Base-by-base conservation (phyloP, 495 filamentous ascomycete genomes). In the Aspergillus indologenus region DNA sequence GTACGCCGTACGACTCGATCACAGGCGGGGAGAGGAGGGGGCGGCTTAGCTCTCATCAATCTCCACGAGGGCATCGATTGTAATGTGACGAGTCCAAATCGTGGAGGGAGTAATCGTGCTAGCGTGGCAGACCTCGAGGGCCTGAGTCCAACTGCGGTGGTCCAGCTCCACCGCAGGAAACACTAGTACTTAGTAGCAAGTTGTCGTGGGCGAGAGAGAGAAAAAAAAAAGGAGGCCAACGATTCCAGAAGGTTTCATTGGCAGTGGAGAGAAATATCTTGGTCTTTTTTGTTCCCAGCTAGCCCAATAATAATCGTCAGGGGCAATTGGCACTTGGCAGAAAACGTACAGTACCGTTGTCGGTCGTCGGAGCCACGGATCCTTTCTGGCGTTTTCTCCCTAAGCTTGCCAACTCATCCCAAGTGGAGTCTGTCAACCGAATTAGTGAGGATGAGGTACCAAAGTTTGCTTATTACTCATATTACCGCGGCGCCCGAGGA, bases 41-140 rank as follows among this genome's bases (percentile, higher is more conserved):
- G 26, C 26, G 9, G 24, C 42, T 48, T 57, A 44, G 50, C 23
- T 45, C 53, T 26, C 19, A 29, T 19, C 9, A 23, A 17, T 59
- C 50, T 56, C 58, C 61, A 66, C 58, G 61, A 63, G 61, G 61
- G 18, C 47, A 43, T 21, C 58, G 24, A 55, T 60, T 53, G 42
- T 26, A 40, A 58, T 57, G 58, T 66, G 64, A 66, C 60, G 58
- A 63, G 56, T 63, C 64, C 48, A 50, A 59, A 55, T 55, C 51
- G 64, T 63, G 64, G 61, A 62, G 57, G 53, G 47, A 44, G 21
- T 14, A 40, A 40, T 8, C 12, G 34, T 14, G 34, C 12, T 40
- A 40, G 26, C 9, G 26, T 29, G 26, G 26, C 3, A 26, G 20
- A 22, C 48, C 29, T 45, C 34, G 49, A 56, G 54, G 42, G 34